Evolutionary conservation across 2,329 filamentous ascomycete genomes (phyloP).

Genomic region (Pyricularia sp.): DNA sequence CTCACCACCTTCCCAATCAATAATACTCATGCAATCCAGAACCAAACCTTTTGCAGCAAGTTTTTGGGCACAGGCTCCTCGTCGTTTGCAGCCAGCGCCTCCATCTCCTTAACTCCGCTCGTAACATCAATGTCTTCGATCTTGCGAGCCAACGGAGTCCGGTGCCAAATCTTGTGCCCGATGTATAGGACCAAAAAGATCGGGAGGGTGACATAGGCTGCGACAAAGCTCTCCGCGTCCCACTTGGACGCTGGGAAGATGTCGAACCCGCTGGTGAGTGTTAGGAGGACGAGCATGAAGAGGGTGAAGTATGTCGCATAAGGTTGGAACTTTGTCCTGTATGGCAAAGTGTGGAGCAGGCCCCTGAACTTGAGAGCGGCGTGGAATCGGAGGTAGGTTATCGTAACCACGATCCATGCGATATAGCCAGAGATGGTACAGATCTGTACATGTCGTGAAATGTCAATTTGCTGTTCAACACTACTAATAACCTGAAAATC

Average conservation of each 20-base stretch:
- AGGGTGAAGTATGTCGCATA: slow-evolving; percentile 52
- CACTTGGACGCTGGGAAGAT: slow-evolving; percentile 57
- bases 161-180: slow-evolving; percentile 42
- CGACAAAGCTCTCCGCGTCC: slow-evolving; percentile 49
- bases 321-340: slow-evolving; percentile 39
- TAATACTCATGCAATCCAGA: slow-evolving; percentile 34
- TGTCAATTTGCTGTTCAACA: neutral
- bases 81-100: slow-evolving; percentile 39
- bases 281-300: slow-evolving; percentile 47
- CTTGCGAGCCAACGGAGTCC: slow-evolving; percentile 29
- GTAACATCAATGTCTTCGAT: slow-evolving; percentile 38
- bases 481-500: neutral
- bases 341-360: slow-evolving; percentile 37
- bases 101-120: slow-evolving; percentile 50
- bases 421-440: slow-evolving; percentile 50
- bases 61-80: slow-evolving; percentile 34
- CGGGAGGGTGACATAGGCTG: slow-evolving; percentile 48
- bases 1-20: neutral
- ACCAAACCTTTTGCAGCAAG: slow-evolving; percentile 38
- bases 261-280: slow-evolving; percentile 62
- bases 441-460: slow-evolving; percentile 26
- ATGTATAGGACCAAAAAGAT: slow-evolving; percentile 48
- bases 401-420: slow-evolving; percentile 45
- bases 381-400: slow-evolving; percentile 47
- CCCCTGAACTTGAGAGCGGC: slow-evolving; percentile 39